phyloP scores from a whole-genome alignment of 2,329 filamentous ascomycete species.

The Ciborinia camelliae region DNA sequence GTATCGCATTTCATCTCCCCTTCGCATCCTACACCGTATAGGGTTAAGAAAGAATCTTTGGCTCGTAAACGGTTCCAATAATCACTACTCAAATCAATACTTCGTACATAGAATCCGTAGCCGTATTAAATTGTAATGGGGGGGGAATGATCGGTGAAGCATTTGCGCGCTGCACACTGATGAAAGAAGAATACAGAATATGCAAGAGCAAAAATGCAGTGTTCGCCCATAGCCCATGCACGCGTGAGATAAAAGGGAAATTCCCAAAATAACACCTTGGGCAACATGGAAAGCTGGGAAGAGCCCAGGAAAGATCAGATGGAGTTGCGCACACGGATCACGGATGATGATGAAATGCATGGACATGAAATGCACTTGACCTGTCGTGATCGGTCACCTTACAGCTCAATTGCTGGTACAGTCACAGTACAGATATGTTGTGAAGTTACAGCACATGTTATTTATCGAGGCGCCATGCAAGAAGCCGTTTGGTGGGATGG shows the following conservation, averaged over 20 bases:
- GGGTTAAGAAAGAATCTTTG: not conserved
- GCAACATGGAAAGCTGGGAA: not conserved
- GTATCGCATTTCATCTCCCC: not conserved
- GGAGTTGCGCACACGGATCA: slow-evolving; percentile 1
- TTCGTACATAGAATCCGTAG: not conserved
- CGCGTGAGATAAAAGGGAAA: not conserved
- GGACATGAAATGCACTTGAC: not conserved
- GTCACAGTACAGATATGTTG: not conserved
- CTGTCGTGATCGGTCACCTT: not conserved
- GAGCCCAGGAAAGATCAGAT: slow-evolving; percentile 3
- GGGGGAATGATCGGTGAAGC: not conserved
- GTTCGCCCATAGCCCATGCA: not conserved
- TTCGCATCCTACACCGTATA: slow-evolving; percentile 7
- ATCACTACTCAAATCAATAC: not conserved
- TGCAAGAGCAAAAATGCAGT: not conserved
- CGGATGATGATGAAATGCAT: not conserved
- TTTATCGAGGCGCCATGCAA: slow-evolving; percentile 18
- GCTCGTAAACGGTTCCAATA: slow-evolving; percentile 10
- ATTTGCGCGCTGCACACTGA: not conserved
- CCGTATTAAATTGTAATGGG: too few relatives aligned
- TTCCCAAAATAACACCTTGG: not conserved
- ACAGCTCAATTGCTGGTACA: not conserved
- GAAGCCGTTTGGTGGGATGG: slow-evolving; percentile 19
- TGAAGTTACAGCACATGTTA: slow-evolving; percentile 18
- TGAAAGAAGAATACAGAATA: slow-evolving; percentile 1